phyloP scores from a whole-genome alignment of 1,284 basidiomycete species.

The Leccinum variabile region DNA sequence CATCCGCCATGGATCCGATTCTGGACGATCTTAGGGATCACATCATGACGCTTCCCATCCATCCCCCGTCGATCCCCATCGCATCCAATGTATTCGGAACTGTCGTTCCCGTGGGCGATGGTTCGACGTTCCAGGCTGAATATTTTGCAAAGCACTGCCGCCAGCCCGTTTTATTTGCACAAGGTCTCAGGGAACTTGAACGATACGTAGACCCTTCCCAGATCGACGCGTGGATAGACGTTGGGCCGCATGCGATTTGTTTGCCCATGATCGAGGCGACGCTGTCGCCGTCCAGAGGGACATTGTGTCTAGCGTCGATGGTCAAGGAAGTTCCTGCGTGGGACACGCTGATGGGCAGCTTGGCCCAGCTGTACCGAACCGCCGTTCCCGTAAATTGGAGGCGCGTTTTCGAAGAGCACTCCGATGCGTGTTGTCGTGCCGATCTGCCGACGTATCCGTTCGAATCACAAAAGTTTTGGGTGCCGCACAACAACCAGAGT shows the following conservation, averaged over 20 bases:
- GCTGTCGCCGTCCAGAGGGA: conserved; percentile 33
- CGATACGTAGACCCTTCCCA: conserved; percentile 29
- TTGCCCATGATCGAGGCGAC: conserved; percentile 55
- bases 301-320: conserved; percentile 48
- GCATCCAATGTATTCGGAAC: conserved; percentile 58
- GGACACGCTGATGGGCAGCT: conserved; percentile 43
- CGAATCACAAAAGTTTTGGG: conserved; percentile 55
- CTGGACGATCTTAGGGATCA: conserved; percentile 46
- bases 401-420: conserved; percentile 49
- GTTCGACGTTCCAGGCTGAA: conserved; percentile 44
- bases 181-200: conserved; percentile 45
- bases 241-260: conserved; percentile 60
- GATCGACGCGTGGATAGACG: conserved; percentile 59
- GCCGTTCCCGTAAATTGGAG: conserved; percentile 51
- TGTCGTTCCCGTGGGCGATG: conserved; percentile 54
- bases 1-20: conserved; percentile 57
- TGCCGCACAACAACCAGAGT: conserved; percentile 43
- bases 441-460: conserved; percentile 67
- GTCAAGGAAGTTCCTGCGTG: conserved; percentile 46
- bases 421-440: conserved; percentile 31
- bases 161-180: conserved; percentile 58
- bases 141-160: conserved; percentile 63
- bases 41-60: conserved; percentile 39
- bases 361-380: conserved; percentile 51
- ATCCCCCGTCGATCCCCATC: conserved; percentile 53